Conservation (phyloP, 768 basidiomycete genomes). For the Solioccasus polychromus region DNA sequence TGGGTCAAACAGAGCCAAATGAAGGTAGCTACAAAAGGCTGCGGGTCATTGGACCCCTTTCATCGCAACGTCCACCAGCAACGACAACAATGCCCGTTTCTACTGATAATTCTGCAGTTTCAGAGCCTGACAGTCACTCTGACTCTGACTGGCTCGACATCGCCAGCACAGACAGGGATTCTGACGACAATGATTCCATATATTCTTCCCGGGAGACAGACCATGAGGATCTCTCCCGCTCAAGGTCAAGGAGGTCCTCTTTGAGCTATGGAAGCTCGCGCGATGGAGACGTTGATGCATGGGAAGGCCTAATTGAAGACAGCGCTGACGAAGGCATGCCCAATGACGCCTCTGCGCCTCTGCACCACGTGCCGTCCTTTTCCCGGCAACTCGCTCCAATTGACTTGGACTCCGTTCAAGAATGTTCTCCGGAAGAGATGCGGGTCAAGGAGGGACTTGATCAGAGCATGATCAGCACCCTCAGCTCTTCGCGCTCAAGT, state of each 20-base stretch:
- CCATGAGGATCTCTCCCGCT: slow-evolving; percentile 51
- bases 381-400: slow-evolving; percentile 25
- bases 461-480: slow-evolving; percentile 79
- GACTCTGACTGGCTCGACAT: slow-evolving; percentile 88
- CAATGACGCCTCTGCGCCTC: slow-evolving; percentile 22
- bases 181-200: slow-evolving; percentile 70
- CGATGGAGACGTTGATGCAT: slow-evolving; percentile 68
- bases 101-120: slow-evolving; percentile 43
- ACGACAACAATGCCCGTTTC: slow-evolving; percentile 30
- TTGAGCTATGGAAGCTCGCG: slow-evolving; percentile 66
- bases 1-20: slow-evolving; percentile 30
- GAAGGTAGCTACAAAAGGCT: slow-evolving; percentile 26
- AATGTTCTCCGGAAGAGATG: slow-evolving; percentile 56
- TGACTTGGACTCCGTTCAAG: slow-evolving; percentile 25
- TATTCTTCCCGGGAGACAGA: slow-evolving; percentile 55
- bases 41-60: slow-evolving; percentile 29
- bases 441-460: slow-evolving; percentile 72
- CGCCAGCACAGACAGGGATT: slow-evolving; percentile 57
- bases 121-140: slow-evolving; percentile 65
- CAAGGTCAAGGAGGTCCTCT: slow-evolving; percentile 67
- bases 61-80: slow-evolving; percentile 21
- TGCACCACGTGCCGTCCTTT: slow-evolving; percentile 22
- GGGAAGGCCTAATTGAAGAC: slow-evolving; percentile 76
- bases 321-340: slow-evolving; percentile 46
- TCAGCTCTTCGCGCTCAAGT: slow-evolving; percentile 70